Evolutionary conservation across 2,329 filamentous ascomycete species (phyloP).

Genomic region (Aspergillus pseudoviridinutans): DNA sequence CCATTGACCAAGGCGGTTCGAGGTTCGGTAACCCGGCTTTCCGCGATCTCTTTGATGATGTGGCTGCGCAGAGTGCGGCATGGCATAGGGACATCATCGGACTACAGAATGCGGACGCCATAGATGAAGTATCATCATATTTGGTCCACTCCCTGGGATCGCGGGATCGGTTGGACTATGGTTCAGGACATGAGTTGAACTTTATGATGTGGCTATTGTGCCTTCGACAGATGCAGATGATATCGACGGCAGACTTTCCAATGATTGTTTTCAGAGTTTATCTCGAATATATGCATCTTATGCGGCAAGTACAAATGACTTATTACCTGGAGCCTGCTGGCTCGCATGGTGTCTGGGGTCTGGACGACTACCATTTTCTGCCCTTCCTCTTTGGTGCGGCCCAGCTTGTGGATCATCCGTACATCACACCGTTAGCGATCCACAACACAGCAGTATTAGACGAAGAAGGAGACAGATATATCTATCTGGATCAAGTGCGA

Average conservation of each 20-base stretch:
- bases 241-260: conserved; percentile 65
- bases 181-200: conserved; percentile 95
- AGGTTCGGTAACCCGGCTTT: conserved; percentile 95
- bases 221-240: conserved; percentile 70
- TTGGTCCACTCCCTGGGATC: conserved; percentile 83
- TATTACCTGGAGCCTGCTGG: conserved; percentile 98
- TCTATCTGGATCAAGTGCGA: conserved; percentile 87
- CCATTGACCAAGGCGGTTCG: conserved; percentile 80
- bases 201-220: conserved; percentile 97
- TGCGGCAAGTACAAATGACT: conserved; percentile 82
- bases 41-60: conserved; percentile 65
- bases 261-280: conserved; percentile 75
- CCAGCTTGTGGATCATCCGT: conserved; percentile 80
- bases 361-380: conserved; percentile 96
- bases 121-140: conserved; percentile 73
- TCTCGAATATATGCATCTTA: conserved; percentile 73
- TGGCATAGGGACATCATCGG: conserved; percentile 42
- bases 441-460: conserved; percentile 86
- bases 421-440: conserved; percentile 72
- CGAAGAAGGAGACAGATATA: conserved; percentile 75
- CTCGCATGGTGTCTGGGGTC: conserved; percentile 94
- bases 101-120: conserved; percentile 45
- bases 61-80: conserved; percentile 34
- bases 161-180: conserved; percentile 84
- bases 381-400: conserved; percentile 93